Conservation (phyloP, 306 rosid species). For the Vigna mungo region DNA sequence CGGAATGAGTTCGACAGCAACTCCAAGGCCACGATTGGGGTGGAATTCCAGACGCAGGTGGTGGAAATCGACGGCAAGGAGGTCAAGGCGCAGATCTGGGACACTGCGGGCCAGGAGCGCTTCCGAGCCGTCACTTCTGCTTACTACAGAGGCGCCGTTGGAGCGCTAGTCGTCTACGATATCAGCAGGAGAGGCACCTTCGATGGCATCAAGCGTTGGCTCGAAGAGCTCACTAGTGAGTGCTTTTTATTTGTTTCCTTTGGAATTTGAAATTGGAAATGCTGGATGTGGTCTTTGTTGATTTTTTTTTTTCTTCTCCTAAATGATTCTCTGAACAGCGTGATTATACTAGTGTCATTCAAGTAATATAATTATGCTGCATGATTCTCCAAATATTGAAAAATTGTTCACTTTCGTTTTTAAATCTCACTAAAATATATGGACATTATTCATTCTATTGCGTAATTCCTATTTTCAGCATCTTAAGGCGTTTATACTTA, state of each 20-base stretch:
- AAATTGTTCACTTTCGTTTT: no score
- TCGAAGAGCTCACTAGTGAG: conserved; percentile 79
- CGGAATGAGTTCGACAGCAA: conserved; percentile 81
- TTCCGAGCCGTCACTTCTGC: conserved; percentile 96
- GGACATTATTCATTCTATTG: no score
- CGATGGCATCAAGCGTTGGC: conserved; percentile 81
- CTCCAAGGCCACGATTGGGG: conserved; percentile 90
- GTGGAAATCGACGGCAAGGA: conserved; percentile 85
- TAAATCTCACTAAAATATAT: no score
- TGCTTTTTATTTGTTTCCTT: no score
- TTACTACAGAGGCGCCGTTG: conserved; percentile 94
- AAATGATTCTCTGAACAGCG: no score
- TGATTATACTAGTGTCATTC: no score
- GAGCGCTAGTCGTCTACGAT: conserved; percentile 84
- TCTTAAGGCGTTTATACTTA: no score
- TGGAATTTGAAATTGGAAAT: not conserved
- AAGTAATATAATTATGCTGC: no score
- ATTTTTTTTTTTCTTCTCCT: no score
- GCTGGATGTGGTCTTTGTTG: not conserved
- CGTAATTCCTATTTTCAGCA: no score
- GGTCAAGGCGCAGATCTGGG: conserved; percentile 98
- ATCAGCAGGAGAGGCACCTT: conserved; percentile 69
- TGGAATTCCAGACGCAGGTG: conserved; percentile 83
- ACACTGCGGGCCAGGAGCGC: conserved; percentile 93
- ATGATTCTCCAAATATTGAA: no score